Percentiles rank a stretch among this genome's conserved stretches.
Conservation (phyloP, 257 asterid genomes). For the Ballota nigra region DNA sequence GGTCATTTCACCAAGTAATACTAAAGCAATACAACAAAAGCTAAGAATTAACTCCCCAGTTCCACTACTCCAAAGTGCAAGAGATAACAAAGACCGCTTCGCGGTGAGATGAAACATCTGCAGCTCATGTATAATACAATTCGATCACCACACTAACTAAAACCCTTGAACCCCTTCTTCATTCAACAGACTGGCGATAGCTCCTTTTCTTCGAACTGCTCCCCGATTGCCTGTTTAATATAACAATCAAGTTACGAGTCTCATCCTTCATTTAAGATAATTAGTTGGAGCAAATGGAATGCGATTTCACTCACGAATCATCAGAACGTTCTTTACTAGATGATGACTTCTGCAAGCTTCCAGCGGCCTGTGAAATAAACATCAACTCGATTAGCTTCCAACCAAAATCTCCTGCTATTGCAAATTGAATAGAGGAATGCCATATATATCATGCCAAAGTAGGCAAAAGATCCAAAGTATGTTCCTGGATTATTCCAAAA, state of each 20-base stretch:
- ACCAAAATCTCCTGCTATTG: not conserved
- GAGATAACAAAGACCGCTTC: constrained; percentile 27
- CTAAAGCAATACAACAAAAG: constrained; percentile 39
- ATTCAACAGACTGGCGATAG: constrained; percentile 38
- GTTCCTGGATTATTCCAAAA: too few relatives aligned
- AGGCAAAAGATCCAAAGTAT: not conserved
- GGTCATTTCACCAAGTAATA: constrained; percentile 23
- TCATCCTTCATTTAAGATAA: not conserved
- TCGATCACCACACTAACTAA: not conserved
- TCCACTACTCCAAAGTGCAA: constrained; percentile 24
- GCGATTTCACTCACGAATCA: constrained; percentile 52
- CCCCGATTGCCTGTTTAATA: constrained; percentile 52
- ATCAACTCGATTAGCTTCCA: constrained; percentile 24
- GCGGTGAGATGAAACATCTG: constrained; percentile 19
- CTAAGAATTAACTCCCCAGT: constrained; percentile 29
- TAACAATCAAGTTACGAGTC: constrained; percentile 3
- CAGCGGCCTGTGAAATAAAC: constrained; percentile 52
- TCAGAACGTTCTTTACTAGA: constrained; percentile 62
- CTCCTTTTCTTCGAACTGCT: constrained; percentile 68
- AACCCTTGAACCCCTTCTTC: constrained; percentile 21
- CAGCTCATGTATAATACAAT: constrained; percentile 23
- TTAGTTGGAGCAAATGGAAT: not conserved
- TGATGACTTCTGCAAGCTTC: constrained; percentile 60
- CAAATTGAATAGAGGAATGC: not conserved
- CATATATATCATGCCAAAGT: not conserved